Conservation (phyloP, 2,329 filamentous ascomycete genomes). For the Pseudocercospora pini-densiflorae region DNA sequence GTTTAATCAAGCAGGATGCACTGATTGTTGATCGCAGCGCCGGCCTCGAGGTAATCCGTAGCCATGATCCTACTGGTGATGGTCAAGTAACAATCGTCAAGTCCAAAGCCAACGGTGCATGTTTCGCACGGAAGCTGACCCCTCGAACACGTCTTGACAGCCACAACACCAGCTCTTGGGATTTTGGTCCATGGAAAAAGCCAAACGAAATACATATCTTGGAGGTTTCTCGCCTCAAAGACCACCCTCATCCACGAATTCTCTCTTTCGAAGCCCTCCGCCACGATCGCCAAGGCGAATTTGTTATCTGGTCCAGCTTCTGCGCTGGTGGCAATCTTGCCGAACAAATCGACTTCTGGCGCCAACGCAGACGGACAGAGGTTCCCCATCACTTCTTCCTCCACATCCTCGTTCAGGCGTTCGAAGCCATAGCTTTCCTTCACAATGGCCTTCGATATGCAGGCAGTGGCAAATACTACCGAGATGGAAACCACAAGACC, state of each 20-base stretch:
- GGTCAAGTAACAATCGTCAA: not conserved
- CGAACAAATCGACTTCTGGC: slow-evolving; percentile 12
- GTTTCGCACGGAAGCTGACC: not conserved
- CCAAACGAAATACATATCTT: not conserved
- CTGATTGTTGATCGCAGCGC: not conserved
- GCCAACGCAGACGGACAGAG: not conserved
- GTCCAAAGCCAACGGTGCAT: not conserved
- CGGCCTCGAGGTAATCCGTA: not conserved
- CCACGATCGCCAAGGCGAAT: not conserved
- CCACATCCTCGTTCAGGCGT: slow-evolving; percentile 23
- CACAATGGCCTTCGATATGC: slow-evolving; percentile 25
- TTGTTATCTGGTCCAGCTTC: not conserved
- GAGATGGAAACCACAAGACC: slow-evolving; percentile 11
- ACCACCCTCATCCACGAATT: not conserved
- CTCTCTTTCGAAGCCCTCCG: not conserved
- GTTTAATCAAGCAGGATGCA: not conserved
- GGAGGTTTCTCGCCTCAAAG: not conserved
- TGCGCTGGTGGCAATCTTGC: slow-evolving; percentile 24
- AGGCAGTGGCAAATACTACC: slow-evolving; percentile 13
- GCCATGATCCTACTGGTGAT: not conserved
- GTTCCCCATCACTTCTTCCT: slow-evolving; percentile 26
- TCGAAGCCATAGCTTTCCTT: slow-evolving; percentile 23
- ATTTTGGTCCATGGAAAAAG: not conserved
- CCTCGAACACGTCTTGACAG: not conserved
- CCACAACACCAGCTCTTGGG: not conserved